A percentile compares a stretch with the other conserved stretches of the same genome.
phyloP scores from a whole-genome alignment of 805 yeast genomes.

The Wickerhamiella hasegawae region DNA sequence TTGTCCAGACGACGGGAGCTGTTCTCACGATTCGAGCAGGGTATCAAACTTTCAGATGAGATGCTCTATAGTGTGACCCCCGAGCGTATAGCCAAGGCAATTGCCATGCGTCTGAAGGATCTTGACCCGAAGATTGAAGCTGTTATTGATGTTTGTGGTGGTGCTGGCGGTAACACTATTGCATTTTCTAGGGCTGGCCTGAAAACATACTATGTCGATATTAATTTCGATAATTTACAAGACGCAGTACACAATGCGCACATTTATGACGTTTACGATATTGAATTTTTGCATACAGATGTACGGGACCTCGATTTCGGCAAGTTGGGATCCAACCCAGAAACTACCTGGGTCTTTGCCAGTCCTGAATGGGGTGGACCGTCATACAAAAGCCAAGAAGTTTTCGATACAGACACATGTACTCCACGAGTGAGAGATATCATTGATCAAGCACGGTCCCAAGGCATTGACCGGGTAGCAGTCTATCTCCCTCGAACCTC shows the following conservation, averaged over 20 bases:
- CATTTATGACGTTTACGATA: conserved; percentile 40
- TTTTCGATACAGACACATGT: conserved; percentile 12
- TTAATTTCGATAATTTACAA: conserved; percentile 9
- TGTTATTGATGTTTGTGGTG: conserved; percentile 59
- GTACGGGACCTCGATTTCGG: conserved; percentile 25
- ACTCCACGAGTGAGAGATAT: conserved; percentile 9
- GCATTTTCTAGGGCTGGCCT: conserved; percentile 42
- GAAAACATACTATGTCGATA: conserved; percentile 16
- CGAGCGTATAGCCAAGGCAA: conserved; percentile 45
- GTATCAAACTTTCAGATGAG: conserved; percentile 52
- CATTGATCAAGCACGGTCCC: conserved; percentile 4
- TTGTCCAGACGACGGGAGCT: conserved; percentile 39
- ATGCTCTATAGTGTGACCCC: conserved; percentile 86
- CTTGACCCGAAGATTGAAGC: conserved; percentile 11
- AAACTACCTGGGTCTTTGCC: conserved; percentile 8
- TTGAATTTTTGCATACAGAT: conserved; percentile 34
- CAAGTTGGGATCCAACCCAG: conserved; percentile 4
- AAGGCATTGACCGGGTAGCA: conserved; percentile 4
- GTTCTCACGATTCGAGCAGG: conserved; percentile 50
- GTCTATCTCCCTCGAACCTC: conserved; percentile 13
- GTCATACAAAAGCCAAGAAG: conserved; percentile 5
- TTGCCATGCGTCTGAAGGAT: conserved; percentile 14
- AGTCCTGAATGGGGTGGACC: conserved; percentile 20
- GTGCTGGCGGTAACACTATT: conserved; percentile 77
- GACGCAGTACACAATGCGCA: conserved; percentile 36